phyloP scores from a whole-genome alignment of 371 early-diverging fungal species.

The Lichtheimia hyalospora region DNA sequence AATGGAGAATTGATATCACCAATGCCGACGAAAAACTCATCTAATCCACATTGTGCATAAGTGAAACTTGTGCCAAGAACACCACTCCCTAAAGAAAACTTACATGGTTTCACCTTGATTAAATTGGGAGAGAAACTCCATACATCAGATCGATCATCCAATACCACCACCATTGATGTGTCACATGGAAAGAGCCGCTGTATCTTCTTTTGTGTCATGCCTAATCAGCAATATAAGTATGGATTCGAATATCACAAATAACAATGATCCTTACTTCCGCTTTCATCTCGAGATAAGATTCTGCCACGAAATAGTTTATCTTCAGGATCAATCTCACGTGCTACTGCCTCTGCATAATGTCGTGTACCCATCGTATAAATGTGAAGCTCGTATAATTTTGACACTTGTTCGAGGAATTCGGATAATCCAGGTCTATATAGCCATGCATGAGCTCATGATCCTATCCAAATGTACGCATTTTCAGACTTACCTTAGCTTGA shows the following conservation, averaged over 20 bases:
- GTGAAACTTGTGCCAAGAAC: no score
- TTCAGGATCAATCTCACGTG: constrained; percentile 87
- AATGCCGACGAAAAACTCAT: constrained; percentile 89
- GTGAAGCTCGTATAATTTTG: constrained; percentile 89
- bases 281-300: constrained; percentile 96
- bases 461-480: background rate
- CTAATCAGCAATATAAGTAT: constrained; percentile 31
- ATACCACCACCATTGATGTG: constrained; percentile 95
- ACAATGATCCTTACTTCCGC: constrained; percentile 62
- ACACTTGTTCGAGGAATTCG: constrained; percentile 75
- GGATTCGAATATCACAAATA: background rate
- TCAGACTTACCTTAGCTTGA: constrained; percentile 70
- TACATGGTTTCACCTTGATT: constrained; percentile 89
- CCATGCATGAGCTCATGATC: background rate
- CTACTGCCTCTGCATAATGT: constrained; percentile 91
- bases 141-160: constrained; percentile 98
- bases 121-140: constrained; percentile 95
- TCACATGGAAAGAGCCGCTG: constrained; percentile 94
- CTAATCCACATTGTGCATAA: constrained; percentile 32
- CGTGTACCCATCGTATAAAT: constrained; percentile 99
- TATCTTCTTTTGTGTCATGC: constrained; percentile 82
- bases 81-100: constrained; percentile 12
- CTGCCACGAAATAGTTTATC: constrained; percentile 82
- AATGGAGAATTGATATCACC: constrained; percentile 91
- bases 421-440: constrained; percentile 70